These are phyloP conservation scores for Kurtzmaniella natalensis DNA, from an alignment of 1,139 yeast genomes.

Conservation along the genomic window DNA sequence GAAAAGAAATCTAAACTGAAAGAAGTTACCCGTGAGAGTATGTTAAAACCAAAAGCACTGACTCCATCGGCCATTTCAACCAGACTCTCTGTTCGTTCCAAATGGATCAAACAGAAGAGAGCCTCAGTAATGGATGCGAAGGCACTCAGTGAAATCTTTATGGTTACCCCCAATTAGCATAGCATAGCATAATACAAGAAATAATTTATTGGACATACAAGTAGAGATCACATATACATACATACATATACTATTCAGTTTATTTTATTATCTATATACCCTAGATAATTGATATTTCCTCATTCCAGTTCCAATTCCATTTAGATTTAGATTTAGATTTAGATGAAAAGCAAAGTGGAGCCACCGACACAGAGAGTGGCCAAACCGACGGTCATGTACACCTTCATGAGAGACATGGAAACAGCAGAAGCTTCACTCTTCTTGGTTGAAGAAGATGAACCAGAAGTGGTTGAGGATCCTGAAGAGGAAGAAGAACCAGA, in stretches of 20 bases:
- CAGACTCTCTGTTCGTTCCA: conserved; percentile 74
- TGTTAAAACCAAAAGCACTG: conserved; percentile 31
- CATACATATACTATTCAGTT: too few species aligned
- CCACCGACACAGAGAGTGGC: conserved; percentile 39
- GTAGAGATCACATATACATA: too few species aligned
- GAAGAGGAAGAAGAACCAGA: conserved; percentile 24
- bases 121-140: conserved; percentile 88
- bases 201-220: too few species aligned
- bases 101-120: conserved; percentile 82
- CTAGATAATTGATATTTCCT: too few species aligned
- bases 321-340: too few species aligned
- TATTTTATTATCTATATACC: too few species aligned
- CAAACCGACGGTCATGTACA: conserved; percentile 28
- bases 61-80: conserved; percentile 42
- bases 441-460: conserved; percentile 19
- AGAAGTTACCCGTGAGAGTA: conserved; percentile 30
- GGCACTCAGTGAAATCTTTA: conserved; percentile 86
- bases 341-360: conserved; percentile 28
- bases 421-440: conserved; percentile 18
- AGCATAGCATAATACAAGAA: conserved; percentile 4
- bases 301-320: too few species aligned
- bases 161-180: conserved; percentile 52
- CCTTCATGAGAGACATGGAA: conserved; percentile 26
- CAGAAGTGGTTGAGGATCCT: conserved; percentile 15
- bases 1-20: conserved; percentile 5